Conservation (phyloP, 2,329 filamentous ascomycete genomes). For the Fusarium globosum region DNA sequence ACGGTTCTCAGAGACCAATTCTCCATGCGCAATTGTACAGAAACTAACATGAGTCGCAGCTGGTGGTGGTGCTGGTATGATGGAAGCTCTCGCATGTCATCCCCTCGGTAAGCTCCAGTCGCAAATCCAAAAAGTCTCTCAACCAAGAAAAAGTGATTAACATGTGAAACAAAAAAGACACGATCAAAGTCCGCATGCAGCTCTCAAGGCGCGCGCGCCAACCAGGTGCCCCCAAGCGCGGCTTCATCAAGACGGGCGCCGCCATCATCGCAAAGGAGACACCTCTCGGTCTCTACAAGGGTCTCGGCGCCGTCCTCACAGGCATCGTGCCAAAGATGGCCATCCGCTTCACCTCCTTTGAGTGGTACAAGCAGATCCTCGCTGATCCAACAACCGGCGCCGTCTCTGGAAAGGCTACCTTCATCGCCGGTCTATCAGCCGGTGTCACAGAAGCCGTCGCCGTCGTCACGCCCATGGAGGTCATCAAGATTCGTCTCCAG, state of each 20-base stretch:
- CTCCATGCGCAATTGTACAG: not conserved
- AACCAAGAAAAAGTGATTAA: not conserved
- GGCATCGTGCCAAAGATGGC: conserved; percentile 99
- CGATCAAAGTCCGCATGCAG: conserved; percentile 99
- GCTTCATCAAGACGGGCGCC: conserved; percentile 86
- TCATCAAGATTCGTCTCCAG: conserved; percentile 98
- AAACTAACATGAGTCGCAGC: conserved; percentile 63
- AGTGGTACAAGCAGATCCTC: conserved; percentile 89
- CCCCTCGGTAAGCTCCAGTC: conserved; percentile 75
- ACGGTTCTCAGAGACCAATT: not conserved
- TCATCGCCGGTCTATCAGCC: conserved; percentile 83
- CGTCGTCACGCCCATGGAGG: conserved; percentile 98
- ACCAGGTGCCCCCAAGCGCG: conserved; percentile 86
- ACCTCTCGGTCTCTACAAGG: conserved; percentile 94
- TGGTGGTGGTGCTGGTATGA: conserved; percentile 97
- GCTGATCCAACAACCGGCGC: conserved; percentile 74
- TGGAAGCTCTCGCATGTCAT: conserved; percentile 97
- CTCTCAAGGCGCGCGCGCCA: conserved; percentile 86
- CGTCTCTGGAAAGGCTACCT: conserved; percentile 77
- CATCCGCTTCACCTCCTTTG: conserved; percentile 97
- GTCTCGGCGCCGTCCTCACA: conserved; percentile 93
- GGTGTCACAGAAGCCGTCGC: conserved; percentile 97
- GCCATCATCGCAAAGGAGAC: conserved; percentile 93
- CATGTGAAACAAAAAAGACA: conserved; percentile 66
- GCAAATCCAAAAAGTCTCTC: not conserved